Evolutionary conservation across 2,329 filamentous ascomycete genomes (phyloP).

Genomic region (Penicillium sp.): DNA sequence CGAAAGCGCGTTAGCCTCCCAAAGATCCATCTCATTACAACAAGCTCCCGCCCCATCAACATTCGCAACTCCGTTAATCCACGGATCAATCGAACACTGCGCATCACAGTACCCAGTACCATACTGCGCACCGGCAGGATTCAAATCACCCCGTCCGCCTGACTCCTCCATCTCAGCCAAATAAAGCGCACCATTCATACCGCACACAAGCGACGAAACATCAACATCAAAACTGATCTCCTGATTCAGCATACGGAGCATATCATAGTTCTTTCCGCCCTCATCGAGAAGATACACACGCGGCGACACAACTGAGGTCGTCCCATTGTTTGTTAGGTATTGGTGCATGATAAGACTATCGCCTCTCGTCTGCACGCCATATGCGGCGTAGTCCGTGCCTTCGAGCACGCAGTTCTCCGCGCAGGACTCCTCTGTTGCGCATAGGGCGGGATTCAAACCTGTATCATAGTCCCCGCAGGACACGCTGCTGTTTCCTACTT

Average conservation of each 20-base stretch:
- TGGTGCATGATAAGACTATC: constrained; percentile 49
- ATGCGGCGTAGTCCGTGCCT: constrained; percentile 53
- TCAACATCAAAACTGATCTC: constrained; percentile 71
- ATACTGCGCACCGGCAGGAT: constrained; percentile 56
- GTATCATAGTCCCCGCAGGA: constrained; percentile 53
- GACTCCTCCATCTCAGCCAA: constrained; percentile 60
- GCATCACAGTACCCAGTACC: constrained; percentile 64
- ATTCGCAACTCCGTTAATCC: constrained; percentile 56
- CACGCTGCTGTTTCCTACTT: constrained; percentile 38
- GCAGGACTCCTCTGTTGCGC: constrained; percentile 49
- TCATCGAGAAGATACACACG: constrained; percentile 61
- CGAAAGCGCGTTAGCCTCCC: constrained; percentile 65
- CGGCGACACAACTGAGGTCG: constrained; percentile 45
- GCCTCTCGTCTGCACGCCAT: constrained; percentile 52
- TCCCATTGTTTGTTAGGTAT: constrained; percentile 33
- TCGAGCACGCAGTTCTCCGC: constrained; percentile 57
- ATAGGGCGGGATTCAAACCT: constrained; percentile 48
- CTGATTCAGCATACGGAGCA: constrained; percentile 61
- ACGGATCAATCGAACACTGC: constrained; percentile 51
- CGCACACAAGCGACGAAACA: constrained; percentile 65
- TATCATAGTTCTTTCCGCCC: constrained; percentile 59
- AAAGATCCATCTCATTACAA: constrained; percentile 67
- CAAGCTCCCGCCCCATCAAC: constrained; percentile 55
- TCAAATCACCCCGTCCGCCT: constrained; percentile 55
- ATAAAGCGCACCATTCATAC: constrained; percentile 69